Evolutionary conservation across 148 eudicot genomes (phyloP).

Genomic region (Selenicereus undatus): DNA sequence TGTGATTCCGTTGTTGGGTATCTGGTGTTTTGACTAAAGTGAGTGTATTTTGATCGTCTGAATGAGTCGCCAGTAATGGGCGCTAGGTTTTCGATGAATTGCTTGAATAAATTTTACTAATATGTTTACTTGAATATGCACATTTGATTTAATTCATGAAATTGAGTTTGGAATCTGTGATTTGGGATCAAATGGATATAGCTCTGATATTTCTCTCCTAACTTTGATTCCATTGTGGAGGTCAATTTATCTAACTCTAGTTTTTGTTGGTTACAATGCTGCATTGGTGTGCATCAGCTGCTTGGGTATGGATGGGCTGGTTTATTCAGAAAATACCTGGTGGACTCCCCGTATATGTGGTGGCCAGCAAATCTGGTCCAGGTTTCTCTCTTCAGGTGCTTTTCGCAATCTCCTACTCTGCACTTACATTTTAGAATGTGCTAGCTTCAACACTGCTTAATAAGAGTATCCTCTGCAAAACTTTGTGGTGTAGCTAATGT

Average conservation of each 20-base stretch:
- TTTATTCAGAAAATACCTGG: constrained; percentile 44
- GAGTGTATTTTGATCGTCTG: background rate
- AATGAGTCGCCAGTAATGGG: background rate
- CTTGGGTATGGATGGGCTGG: constrained; percentile 73
- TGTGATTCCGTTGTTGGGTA: background rate
- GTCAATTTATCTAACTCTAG: background rate
- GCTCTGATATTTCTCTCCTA: background rate
- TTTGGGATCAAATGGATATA: background rate
- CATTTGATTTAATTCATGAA: background rate
- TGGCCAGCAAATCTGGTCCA: constrained; percentile 61
- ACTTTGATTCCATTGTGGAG: background rate
- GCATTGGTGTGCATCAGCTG: constrained; percentile 25
- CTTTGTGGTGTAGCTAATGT: background rate
- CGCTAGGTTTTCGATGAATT: background rate
- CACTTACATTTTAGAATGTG: background rate
- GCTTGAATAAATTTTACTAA: background rate
- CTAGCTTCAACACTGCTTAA: background rate
- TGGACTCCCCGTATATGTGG: constrained; percentile 64
- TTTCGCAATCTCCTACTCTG: background rate
- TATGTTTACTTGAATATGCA: too few species aligned
- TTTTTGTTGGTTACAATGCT: background rate
- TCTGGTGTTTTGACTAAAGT: background rate
- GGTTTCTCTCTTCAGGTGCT: constrained; percentile 53
- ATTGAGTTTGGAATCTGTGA: background rate
- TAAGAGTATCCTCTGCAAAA: background rate